Conservation (phyloP, 768 basidiomycete species). For the Rubroboletus pulcherrimus region DNA sequence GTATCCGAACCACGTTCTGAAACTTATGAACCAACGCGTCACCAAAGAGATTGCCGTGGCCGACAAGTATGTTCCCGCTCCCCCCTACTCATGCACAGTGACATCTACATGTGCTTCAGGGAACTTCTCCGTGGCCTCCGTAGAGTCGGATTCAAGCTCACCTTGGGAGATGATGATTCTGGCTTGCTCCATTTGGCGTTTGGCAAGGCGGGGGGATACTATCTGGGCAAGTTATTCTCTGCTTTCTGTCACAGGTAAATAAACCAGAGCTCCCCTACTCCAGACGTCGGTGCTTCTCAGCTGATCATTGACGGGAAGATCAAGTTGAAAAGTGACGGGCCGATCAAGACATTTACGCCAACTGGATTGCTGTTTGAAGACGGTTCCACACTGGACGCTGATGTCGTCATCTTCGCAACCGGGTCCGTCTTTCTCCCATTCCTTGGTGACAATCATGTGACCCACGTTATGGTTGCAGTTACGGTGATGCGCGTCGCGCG, state of each 20-base stretch:
- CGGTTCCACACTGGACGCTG: constrained; percentile 40
- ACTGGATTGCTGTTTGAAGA: constrained; percentile 25
- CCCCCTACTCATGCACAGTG: background rate
- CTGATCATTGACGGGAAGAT: constrained; percentile 45
- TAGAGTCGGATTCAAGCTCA: constrained; percentile 54
- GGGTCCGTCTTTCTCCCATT: constrained; percentile 21
- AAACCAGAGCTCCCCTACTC: background rate
- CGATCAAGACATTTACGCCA: constrained; percentile 33
- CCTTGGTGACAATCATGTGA: background rate
- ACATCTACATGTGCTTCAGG: constrained; percentile 24
- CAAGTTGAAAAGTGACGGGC: constrained; percentile 35
- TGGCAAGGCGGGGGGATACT: constrained; percentile 58
- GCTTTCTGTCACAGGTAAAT: background rate
- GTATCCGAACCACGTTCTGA: constrained; percentile 35
- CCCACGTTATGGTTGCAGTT: constrained; percentile 5
- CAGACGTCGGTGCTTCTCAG: constrained; percentile 41
- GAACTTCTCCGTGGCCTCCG: constrained; percentile 53
- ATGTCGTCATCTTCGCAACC: constrained; percentile 34
- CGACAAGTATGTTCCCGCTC: constrained; percentile 43
- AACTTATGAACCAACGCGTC: constrained; percentile 34
- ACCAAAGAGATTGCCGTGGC: constrained; percentile 46
- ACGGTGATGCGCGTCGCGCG: constrained; percentile 15
- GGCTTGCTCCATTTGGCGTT: constrained; percentile 50
- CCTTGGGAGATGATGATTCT: constrained; percentile 46
- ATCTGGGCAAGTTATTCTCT: constrained; percentile 44